Evolutionary conservation across 2,329 filamentous ascomycete genomes (phyloP).

Genomic region (Cadophora sp.): DNA sequence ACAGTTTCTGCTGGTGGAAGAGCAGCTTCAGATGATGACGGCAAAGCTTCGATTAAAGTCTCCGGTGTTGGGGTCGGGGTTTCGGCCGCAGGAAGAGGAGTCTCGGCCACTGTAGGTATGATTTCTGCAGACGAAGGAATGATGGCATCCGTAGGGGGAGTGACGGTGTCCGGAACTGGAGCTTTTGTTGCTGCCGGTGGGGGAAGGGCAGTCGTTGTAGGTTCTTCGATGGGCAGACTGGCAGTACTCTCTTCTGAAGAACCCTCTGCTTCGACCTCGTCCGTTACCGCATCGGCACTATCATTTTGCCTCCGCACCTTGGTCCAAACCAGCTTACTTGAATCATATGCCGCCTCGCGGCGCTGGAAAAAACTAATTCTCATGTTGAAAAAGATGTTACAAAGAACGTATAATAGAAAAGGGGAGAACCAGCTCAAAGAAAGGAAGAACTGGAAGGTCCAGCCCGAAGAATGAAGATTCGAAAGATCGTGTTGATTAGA

Average conservation of each 20-base stretch:
- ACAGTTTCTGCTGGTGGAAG: neutral
- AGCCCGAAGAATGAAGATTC: slow-evolving; percentile 7
- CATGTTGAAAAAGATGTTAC: slow-evolving; percentile 1
- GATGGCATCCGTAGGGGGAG: neutral
- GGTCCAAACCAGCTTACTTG: slow-evolving; percentile 11
- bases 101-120: neutral
- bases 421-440: slow-evolving; percentile 18
- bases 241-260: neutral
- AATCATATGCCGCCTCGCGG: slow-evolving; percentile 12
- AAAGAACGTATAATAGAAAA: slow-evolving; percentile 16
- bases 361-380: slow-evolving; percentile 17
- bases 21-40: neutral
- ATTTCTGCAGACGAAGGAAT: neutral
- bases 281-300: neutral
- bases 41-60: slow-evolving; percentile 2
- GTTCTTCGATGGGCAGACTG: neutral
- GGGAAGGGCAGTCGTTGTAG: neutral
- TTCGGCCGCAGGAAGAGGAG: neutral
- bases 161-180: neutral
- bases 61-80: neutral
- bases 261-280: neutral
- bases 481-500: slow-evolving; percentile 5
- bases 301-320: slow-evolving; percentile 10
- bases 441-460: slow-evolving; percentile 11
- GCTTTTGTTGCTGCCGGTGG: neutral